A percentile compares a stretch with the other conserved stretches of the same genome.
phyloP scores from a whole-genome alignment of 805 yeast species.

The Kodamaea neixiangensis region DNA sequence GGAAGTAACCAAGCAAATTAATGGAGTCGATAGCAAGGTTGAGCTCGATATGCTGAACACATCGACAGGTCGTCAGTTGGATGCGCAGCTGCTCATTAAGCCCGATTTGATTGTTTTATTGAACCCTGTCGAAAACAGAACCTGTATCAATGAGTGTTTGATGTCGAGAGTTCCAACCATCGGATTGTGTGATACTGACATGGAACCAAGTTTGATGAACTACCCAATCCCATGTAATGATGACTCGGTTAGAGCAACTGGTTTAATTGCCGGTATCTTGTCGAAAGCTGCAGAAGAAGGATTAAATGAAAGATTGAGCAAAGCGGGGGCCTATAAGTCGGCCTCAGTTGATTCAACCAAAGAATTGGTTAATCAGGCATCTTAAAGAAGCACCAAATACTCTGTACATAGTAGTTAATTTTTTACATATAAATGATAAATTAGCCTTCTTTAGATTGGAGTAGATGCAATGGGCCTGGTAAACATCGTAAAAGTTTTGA shows the following conservation, averaged over 20 bases:
- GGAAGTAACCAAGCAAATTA: constrained; percentile 60
- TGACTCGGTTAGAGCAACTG: constrained; percentile 80
- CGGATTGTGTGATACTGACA: constrained; percentile 91
- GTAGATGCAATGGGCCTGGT: no score
- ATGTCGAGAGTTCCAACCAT: constrained; percentile 86
- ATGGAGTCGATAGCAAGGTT: constrained; percentile 26
- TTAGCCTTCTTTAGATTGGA: no score
- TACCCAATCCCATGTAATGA: constrained; percentile 97
- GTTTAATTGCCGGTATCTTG: constrained; percentile 78
- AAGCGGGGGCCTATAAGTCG: constrained; percentile 16
- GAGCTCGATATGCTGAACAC: constrained; percentile 77
- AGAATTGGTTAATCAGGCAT: neutral
- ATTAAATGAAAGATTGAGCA: constrained; percentile 51
- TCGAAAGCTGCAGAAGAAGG: constrained; percentile 87
- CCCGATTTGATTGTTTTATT: constrained; percentile 88
- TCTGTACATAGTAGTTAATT: constrained; percentile 1
- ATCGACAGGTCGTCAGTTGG: constrained; percentile 61
- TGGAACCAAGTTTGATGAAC: constrained; percentile 85
- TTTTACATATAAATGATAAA: neutral
- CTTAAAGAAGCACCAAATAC: neutral
- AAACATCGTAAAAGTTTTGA: no score
- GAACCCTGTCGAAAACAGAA: constrained; percentile 85
- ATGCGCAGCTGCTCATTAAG: constrained; percentile 58
- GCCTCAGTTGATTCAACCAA: neutral
- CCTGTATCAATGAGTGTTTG: constrained; percentile 78